Evolutionary conservation across 2,329 filamentous ascomycete genomes (phyloP), one percentile per base, ranked within the genome.

Genomic region (Leptographium flavum): DNA sequence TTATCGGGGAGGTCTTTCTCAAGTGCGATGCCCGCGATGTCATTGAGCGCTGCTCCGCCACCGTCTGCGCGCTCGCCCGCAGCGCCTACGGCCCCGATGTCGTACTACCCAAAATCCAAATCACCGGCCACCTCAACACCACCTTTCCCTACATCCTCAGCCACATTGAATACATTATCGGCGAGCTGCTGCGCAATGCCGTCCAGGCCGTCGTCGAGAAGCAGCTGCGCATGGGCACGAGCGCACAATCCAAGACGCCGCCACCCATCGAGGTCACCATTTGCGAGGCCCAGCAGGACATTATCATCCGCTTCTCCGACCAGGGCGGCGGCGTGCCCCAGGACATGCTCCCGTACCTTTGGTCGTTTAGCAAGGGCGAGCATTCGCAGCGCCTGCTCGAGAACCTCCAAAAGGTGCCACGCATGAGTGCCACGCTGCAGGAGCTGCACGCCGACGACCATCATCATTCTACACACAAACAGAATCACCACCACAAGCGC

Each of bases 131-230:
- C 58, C 70, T 92, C 3, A 79, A 85, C 27, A 88, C 88, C 5
- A 94, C 81, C 28, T 98, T 98, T 58, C 92, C 93, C 2, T 98
- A 95, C 57, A 96, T 98, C 52, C 75, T 94, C 43, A 92, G 82
- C 57, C 92, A 96, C 60, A 74, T 98, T 43, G 90, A 98, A 64
- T 98, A 98, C 63, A 95, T 98, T 55, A 76, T 98, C 47, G 88
- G 92, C 43, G 92, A 98, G 65, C 78, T 98, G 21, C 71, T 98
- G 22, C 81, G 92, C 32, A 98, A 98, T 64, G 93, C 87, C 0
- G 85, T 98, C 15, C 88, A 96, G 63, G 88, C 88, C 19, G 80
- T 92, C 32, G 81, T 94, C 49, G 90, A 95, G 57, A 75, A 77
- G 52, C 77, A 81, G 47, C 66, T 70, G 43, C 61, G 54, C 35